Base-by-base conservation (phyloP, 345 rosid species). In the Psidium friedrichsthalianum region DNA sequence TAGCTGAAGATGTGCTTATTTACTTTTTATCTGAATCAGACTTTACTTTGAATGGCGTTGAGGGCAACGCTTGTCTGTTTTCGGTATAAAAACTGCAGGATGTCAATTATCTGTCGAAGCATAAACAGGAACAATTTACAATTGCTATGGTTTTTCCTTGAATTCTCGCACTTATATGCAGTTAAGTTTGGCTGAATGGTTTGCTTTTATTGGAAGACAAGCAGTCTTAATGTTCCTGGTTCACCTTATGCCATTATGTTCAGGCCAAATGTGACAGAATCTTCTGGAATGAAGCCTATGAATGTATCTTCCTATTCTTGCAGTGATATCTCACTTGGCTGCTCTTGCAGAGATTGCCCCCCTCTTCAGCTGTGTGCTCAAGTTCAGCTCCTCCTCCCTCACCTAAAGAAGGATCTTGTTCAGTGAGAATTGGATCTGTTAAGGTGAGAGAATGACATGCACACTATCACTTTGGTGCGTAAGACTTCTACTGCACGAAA, bases 341-440 rank as follows among this genome's bases (percentile, higher is more conserved):
- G 98, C 87, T 97, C 99, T 90, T 96, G 99, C 82, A 98, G 99
- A 83, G 99, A 97, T 92, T 96, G 98, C 89, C 94, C 95, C 83
- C n/a, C n/a, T 89, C 94, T 76, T 90, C 98, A 85, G 56, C 93
- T 90, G 93, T 88, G 85, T 97, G 99, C 93, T 90, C 96, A 10
- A 91, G 86, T 86, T 87, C 90, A 84, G 91, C 91, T 83, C 82
- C 92, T 74, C 91, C 95, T 90, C 85, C 93, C 84, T 86, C 89
- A 82, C 90, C 86, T 51, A 90, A 90, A 86, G 90, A 84, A 53
- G 89, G 87, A 74, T 90, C 94, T 59, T 97, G 99, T 90, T 89
- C 96, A 3, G 93, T 95, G 84, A 93, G 89, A 86, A 87, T 97
- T 85, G 98, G 99, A 78, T 90, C 96, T 51, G 89, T 96, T 76